Evolutionary conservation across 2,329 filamentous ascomycete genomes (phyloP), one percentile per base, ranked within the genome.

Genomic region (Ciborinia camelliae): DNA sequence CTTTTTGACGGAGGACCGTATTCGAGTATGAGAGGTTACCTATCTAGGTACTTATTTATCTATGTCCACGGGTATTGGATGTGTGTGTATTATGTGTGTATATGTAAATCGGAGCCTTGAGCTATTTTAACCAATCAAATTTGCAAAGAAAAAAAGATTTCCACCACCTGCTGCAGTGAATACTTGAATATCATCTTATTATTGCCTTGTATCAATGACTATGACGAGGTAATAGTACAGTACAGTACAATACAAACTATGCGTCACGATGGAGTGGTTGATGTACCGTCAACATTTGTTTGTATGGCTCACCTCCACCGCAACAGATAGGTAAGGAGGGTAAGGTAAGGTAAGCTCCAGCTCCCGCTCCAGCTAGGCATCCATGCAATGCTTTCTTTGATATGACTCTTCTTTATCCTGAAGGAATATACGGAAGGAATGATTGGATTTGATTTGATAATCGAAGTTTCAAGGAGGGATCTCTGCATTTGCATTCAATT

Each of bases 71-170:
- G n/a, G n/a, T n/a, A n/a, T n/a, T n/a, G n/a, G n/a, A n/a, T n/a
- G n/a, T n/a, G n/a, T n/a, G n/a, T n/a, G n/a, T n/a, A n/a, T n/a
- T n/a, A n/a, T n/a, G n/a, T n/a, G n/a, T n/a, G n/a, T n/a, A n/a
- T n/a, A n/a, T 2, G 43, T 26, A n/a, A 67, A 55, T 37, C 43
- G 37, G 63, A 41, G 39, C 18, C 30, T n/a, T 15, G 32, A 48
- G 20, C 57, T 37, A 12, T 32, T 41, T 32, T 43, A 35, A 35
- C 68, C 65, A 69, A 69, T 68, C 48, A 71, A 43, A 52, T n/a
- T 28, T 18, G 18, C 15, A 20, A 30, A 47, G 23, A 30, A 47
- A 35, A 39, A 2, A 20, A n/a, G 4, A 41, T 10, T 20, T 45
- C 9, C 32, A 12, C 35, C 51, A n/a, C n/a, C n/a, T n/a, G n/a